Base-by-base conservation (phyloP, 805 yeast genomes). In the Candida railenensis region DNA sequence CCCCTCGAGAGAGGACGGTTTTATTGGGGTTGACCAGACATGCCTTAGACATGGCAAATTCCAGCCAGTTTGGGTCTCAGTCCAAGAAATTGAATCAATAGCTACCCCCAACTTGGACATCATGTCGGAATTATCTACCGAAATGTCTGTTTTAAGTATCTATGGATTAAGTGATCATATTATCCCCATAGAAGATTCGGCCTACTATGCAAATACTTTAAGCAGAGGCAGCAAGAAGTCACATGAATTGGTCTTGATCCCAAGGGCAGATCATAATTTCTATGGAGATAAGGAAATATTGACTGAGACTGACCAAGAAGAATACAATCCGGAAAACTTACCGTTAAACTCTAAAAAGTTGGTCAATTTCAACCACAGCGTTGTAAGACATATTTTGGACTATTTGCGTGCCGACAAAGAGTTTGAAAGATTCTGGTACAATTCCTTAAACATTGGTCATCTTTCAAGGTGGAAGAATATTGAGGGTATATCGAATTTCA, bases 191-290 rank as follows among this genome's bases (percentile, higher is more conserved):
- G 69, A 71, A 14, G 96, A 89, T 54, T 73, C 83, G 5, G 74
- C 83, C 0, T 54, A 54, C 33, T 89, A 71, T 66, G 80, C 86
- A 5, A 81, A 85, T 53, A 53, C 67, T 8, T 76, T 90, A 42
- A 75, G 73, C 22, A 66, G 77, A 3, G 79, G 90, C 18, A 7
- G 30, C 11, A 84, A 50, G 0, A 53, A 53, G 25, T 55, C 73
- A 2, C 76, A 86, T 53, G 69, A 73, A 3, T 66, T 89, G 45
- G 69, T 71, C 33, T 61, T 88, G 5, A 67, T 91, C 9, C 78
- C 79, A 1, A 72, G 71, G 39, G 96, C 96, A 0, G 91, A 89
- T 59, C 98, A 91, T 63, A 88, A 87, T 56, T 90, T 77, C 58
- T 86, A 77, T 58, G 92, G 94, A 0, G 51, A 58, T 1, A 57